Base-by-base conservation (phyloP, 1,139 yeast species). In the Yamadazyma aaseri region DNA sequence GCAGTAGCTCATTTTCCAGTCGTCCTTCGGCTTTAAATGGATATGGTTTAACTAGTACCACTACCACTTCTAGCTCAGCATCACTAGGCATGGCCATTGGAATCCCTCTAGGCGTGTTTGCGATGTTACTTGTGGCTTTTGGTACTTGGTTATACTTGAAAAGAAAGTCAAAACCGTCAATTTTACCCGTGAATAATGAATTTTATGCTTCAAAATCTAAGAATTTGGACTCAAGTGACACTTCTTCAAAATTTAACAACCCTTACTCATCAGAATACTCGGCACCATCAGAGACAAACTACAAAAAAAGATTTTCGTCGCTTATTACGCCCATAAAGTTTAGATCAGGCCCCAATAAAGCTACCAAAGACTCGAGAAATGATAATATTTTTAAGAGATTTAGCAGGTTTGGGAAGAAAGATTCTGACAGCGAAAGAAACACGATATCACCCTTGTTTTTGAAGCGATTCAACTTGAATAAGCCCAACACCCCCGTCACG, bases 11-110 rank as follows among this genome's bases (percentile, higher is more conserved):
- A 10, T 14, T 12, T 11, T 12, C 40, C 18, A 29, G 15, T 7
- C 14, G 9, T 10, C 17, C 23, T 7, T 17, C n/a, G 4, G 9
- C 23, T 4, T 20, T 17, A 8, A 16, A 17, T 26, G 29, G 29
- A 10, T 31, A 16, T 15, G 29, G 25, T n/a, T 18, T 23, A 6
- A 29, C 26, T 7, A 17, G 4, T 12, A 10, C 14, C 17, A 13
- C 28, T 17, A 20, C 17, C 9, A 7, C 25, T 6, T 11, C 26
- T 29, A 28, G 32, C 16, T 49, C 56, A 4, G 28, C 49, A 5
- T 56, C 57, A 8, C 46, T 67, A 14, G 73, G 73, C 0, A 49
- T 69, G 34, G 71, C 73, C 3, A 51, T 70, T 5, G 74, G 74
- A 0, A 56, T 70, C n/a, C 75, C 75, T 3, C 45, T 65, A 5